phyloP scores from a whole-genome alignment of 129 eudicot genomes.

The Deinandra increscens region DNA sequence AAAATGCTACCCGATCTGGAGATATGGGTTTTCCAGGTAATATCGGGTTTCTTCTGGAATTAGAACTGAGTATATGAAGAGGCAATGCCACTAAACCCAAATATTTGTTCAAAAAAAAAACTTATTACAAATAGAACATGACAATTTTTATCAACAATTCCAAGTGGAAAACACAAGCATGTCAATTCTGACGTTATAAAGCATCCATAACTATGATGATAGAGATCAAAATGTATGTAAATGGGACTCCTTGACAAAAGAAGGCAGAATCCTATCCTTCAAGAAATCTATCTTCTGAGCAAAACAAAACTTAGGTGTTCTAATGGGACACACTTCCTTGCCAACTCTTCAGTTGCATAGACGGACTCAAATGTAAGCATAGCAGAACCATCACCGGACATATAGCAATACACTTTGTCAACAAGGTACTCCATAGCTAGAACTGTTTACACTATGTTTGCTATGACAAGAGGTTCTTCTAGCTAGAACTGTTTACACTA shows the following conservation, averaged over 20 bases:
- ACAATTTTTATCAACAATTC: too few species aligned
- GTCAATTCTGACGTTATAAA: background rate
- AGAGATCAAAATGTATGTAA: background rate
- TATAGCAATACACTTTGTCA: conserved; percentile 78
- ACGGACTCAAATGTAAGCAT: conserved; percentile 79
- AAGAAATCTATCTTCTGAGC: conserved; percentile 72
- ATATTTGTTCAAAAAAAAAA: too few species aligned
- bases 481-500: conserved; percentile 59
- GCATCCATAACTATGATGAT: background rate
- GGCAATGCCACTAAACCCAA: too few species aligned
- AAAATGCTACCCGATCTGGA: too few species aligned
- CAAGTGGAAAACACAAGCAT: too few species aligned
- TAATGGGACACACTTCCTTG: conserved; percentile 80
- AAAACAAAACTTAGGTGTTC: conserved; percentile 81
- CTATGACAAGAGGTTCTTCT: too few species aligned
- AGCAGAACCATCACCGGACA: conserved; percentile 83
- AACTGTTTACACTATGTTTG: too few species aligned
- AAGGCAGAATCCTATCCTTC: conserved; percentile 67
- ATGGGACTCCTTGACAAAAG: conserved; percentile 57
- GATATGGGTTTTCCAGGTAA: too few species aligned
- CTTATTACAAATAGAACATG: background rate
- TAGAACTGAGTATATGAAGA: too few species aligned
- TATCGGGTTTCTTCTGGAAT: too few species aligned
- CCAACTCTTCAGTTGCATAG: conserved; percentile 78
- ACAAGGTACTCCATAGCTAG: conserved; percentile 83